These are phyloP conservation scores for Fraxinus excelsior DNA, from an alignment of 257 asterid genomes.

Conservation along the genomic window DNA sequence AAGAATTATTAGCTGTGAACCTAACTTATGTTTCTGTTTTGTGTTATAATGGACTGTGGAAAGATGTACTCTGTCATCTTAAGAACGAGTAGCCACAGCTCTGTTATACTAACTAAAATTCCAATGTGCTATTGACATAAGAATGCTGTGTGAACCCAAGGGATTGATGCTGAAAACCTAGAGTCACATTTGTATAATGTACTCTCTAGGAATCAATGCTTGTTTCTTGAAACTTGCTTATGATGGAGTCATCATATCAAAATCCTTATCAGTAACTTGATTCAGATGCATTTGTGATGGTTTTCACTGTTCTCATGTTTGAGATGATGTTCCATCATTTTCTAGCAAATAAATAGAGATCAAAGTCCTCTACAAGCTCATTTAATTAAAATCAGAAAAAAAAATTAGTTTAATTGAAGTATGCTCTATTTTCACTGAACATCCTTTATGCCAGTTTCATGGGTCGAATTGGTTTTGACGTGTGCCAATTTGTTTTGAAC, in stretches of 20 bases:
- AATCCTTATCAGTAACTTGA: neutral
- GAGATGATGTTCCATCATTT: neutral
- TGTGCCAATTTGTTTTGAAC: neutral
- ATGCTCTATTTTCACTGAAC: neutral
- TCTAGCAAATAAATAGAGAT: neutral
- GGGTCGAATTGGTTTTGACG: slow-evolving; percentile 1
- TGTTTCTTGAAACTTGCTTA: neutral
- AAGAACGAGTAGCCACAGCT: neutral
- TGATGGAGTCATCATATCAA: neutral
- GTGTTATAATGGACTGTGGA: neutral
- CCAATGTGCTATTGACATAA: neutral
- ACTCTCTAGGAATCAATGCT: neutral
- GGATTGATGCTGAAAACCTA: neutral
- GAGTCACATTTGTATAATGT: neutral
- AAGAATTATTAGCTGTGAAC: neutral
- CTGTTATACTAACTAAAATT: neutral
- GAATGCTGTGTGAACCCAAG: neutral
- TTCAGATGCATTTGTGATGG: neutral
- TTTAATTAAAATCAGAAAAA: neutral
- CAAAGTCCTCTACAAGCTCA: neutral
- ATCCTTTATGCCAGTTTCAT: slow-evolving; percentile 1
- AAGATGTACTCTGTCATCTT: neutral
- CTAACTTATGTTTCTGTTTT: neutral
- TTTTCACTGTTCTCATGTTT: neutral
- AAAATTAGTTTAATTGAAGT: neutral